Percentiles rank a stretch among this genome's conserved stretches.
These are phyloP conservation scores for Talaromyces albobiverticillius DNA, from an alignment of 2,329 filamentous ascomycete species.

Conservation along the genomic window DNA sequence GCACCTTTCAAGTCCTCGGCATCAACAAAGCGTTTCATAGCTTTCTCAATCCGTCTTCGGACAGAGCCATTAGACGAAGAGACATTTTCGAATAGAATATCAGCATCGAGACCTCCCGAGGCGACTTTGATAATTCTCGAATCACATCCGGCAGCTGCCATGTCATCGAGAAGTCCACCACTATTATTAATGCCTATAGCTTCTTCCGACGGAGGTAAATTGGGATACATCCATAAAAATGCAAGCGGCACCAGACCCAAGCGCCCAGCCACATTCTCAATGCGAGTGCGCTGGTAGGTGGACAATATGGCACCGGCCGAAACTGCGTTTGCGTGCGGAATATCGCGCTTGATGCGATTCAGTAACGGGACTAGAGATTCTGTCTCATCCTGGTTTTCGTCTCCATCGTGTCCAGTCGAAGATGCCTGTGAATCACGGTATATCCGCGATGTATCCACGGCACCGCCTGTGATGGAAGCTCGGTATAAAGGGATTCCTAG, in stretches of 20 bases:
- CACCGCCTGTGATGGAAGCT: constrained; percentile 68
- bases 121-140: constrained; percentile 95
- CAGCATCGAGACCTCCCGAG: constrained; percentile 79
- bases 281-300: constrained; percentile 92
- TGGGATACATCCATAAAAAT: constrained; percentile 89
- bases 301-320: constrained; percentile 90
- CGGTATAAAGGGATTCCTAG: constrained; percentile 82
- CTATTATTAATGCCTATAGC: constrained; percentile 18
- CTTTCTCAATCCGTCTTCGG: constrained; percentile 48
- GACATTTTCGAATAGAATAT: constrained; percentile 77
- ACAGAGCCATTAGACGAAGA: constrained; percentile 48
- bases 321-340: constrained; percentile 81
- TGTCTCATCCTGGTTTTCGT: constrained; percentile 45
- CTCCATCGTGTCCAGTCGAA: not conserved
- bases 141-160: constrained; percentile 73
- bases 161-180: constrained; percentile 68
- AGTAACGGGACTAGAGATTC: constrained; percentile 81
- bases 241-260: constrained; percentile 79
- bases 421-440: constrained; percentile 51
- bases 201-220: constrained; percentile 55
- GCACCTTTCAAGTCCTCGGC: constrained; percentile 59
- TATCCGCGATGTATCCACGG: constrained; percentile 67
- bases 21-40: constrained; percentile 53
- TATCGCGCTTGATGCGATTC: constrained; percentile 59
- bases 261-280: constrained; percentile 84